Evolutionary conservation across 495 filamentous ascomycete genomes (phyloP).

Genomic region (Xylaria intraflava): DNA sequence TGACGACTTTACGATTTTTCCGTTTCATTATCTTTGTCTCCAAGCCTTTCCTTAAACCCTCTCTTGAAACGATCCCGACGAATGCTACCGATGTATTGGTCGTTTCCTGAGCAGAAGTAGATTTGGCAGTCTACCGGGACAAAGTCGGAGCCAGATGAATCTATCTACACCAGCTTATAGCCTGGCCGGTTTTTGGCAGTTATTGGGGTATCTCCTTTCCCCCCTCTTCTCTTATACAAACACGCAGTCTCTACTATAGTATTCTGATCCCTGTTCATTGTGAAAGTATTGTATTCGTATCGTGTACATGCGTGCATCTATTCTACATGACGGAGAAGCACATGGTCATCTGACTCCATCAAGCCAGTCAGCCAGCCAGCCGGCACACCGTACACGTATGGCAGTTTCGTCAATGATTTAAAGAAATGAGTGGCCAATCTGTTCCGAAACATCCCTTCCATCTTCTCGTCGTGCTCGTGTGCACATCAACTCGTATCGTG

Average conservation of each 20-base stretch:
- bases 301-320: constrained; percentile 1
- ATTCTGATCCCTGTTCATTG: neutral
- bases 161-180: no score
- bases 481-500: neutral
- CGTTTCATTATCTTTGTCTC: neutral
- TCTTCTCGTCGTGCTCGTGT: neutral
- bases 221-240: no score
- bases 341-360: neutral
- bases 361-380: neutral
- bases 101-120: no score
- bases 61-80: no score
- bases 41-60: neutral
- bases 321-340: neutral
- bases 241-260: no score
- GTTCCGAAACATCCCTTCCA: neutral
- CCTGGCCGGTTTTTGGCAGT: no score
- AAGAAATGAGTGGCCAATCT: neutral
- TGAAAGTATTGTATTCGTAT: neutral
- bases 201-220: no score
- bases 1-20: neutral
- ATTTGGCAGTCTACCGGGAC: no score
- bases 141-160: no score
- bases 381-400: neutral
- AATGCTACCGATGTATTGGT: no score
- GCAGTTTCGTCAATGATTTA: neutral